These are phyloP conservation scores for Wickerhamomyces alni DNA, from an alignment of 805 yeast species.

Conservation along the genomic window DNA sequence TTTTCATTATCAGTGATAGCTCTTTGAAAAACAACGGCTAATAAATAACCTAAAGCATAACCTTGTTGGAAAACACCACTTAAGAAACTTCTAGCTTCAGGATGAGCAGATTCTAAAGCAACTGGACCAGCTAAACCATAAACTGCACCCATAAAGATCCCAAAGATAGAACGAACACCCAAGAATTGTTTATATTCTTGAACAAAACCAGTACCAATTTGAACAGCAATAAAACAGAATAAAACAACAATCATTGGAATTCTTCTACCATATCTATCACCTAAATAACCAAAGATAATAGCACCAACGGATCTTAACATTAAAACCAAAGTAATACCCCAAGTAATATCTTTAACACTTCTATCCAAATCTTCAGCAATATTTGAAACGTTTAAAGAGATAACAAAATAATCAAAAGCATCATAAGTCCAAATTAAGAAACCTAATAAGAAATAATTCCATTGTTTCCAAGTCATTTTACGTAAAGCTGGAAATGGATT, in stretches of 20 bases:
- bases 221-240: slow-evolving; percentile 41
- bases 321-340: slow-evolving; percentile 55
- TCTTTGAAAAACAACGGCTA: slow-evolving; percentile 60
- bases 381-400: slow-evolving; percentile 42
- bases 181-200: slow-evolving; percentile 50
- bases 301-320: slow-evolving; percentile 69
- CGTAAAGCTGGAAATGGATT: slow-evolving; percentile 61
- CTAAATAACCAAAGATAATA: slow-evolving; percentile 49
- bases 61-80: slow-evolving; percentile 78
- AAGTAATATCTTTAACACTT: slow-evolving; percentile 46
- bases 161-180: slow-evolving; percentile 59
- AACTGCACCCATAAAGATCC: slow-evolving; percentile 47
- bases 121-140: slow-evolving; percentile 39
- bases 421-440: slow-evolving; percentile 61
- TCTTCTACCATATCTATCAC: slow-evolving; percentile 58
- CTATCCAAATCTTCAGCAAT: slow-evolving; percentile 41
- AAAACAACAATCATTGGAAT: slow-evolving; percentile 48
- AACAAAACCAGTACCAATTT: slow-evolving; percentile 61
- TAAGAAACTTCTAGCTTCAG: slow-evolving; percentile 47
- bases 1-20: slow-evolving; percentile 50
- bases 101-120: slow-evolving; percentile 42
- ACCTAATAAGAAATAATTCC: slow-evolving; percentile 51
- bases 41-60: slow-evolving; percentile 62
- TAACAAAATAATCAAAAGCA: slow-evolving; percentile 58
- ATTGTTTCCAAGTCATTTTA: slow-evolving; percentile 40